Evolutionary conservation across 2,329 filamentous ascomycete genomes (phyloP), one percentile per base, ranked within the genome.

Genomic region (Sphaerulina vaccinii): DNA sequence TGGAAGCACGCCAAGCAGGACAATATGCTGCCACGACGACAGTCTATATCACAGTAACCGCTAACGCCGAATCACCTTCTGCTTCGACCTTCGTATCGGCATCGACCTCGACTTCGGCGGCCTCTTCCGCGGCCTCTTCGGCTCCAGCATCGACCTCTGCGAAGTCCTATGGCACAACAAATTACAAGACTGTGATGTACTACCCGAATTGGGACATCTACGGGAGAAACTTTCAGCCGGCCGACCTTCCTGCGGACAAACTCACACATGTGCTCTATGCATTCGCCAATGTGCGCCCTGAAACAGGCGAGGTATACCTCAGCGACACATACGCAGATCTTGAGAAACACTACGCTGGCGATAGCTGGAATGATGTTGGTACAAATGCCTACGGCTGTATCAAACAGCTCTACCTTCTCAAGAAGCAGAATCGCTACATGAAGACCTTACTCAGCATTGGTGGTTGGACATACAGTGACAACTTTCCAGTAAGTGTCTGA

Each of bases 221-320:
- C 70, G 72, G 71, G 68, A 73, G 62, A 51, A 86, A 92, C 64
- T 87, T 92, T 67, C 80, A 84, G n/a, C 90, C 91, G 0, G 86
- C 93, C 66, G 83, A 95, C 66, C 79, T 97, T 5, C 88, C 88
- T 0, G 83, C 79, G 2, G 81, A 90, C 49, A 86, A 88, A 46
- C 79, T 96, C 37, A 97, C 91, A 0, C 92, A 97, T 65, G 73
- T 96, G 4, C 82, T 96, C n/a, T 96, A 96, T 64, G 79, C 91
- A 10, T 97, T 97, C 72, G 91, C 89, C 65, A 95, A 96, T 67
- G 82, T 96, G 55, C 80, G 82, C 3, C 78, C 84, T 2, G 87
- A 92, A 2, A 83, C 80, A 21, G 92, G 92, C 42, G 88, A 95
- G 71, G 90, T 95, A 9, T 80, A 79, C 65, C 75, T 88, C 3